Conservation (phyloP, 2,329 filamentous ascomycete species). For the Sporothrix humicola region DNA sequence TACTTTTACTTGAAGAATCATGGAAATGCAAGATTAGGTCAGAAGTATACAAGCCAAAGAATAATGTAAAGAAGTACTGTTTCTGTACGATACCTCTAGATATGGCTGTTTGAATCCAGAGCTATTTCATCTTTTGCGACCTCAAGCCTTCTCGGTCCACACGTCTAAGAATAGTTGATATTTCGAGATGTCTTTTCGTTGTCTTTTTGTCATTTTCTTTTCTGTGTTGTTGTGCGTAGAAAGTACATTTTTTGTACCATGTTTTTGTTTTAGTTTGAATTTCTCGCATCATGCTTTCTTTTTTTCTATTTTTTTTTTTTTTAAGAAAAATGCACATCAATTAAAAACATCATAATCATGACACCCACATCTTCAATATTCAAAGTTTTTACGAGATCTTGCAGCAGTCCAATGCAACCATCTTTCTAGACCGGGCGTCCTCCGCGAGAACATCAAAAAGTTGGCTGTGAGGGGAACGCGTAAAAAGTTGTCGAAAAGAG, state of each 20-base stretch:
- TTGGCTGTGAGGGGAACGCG: background rate
- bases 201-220: background rate
- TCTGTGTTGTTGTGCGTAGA: background rate
- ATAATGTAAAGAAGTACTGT: no score
- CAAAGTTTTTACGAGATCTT: conserved; percentile 1
- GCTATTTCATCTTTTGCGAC: no score
- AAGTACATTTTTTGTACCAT: no score
- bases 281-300: background rate
- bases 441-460: background rate
- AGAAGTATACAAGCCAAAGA: background rate
- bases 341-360: background rate
- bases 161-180: no score
- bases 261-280: background rate
- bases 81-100: no score
- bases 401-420: background rate
- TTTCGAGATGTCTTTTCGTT: background rate
- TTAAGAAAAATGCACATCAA: background rate
- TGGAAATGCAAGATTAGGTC: background rate
- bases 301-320: background rate
- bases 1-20: background rate
- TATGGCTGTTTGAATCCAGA: no score
- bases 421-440: conserved; percentile 1
- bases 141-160: no score
- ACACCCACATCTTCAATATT: background rate
- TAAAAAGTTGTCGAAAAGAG: background rate